Base-by-base conservation (phyloP, 768 basidiomycete species). In the Phaeotremella skinneri region DNA sequence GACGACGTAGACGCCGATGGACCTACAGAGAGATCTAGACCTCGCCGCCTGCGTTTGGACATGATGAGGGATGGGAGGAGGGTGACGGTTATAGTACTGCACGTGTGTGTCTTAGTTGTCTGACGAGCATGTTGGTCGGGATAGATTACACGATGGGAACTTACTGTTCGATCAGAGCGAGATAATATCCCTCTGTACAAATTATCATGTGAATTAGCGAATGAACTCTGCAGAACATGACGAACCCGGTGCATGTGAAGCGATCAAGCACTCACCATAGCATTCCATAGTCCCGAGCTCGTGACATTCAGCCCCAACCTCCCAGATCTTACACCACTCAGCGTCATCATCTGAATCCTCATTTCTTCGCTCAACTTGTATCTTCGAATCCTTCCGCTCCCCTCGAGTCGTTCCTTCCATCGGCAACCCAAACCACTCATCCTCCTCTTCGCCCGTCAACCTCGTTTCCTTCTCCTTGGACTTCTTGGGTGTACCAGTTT, bases 201-300 rank as follows among this genome's bases (percentile, higher is more conserved):
- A 21, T 50, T 47, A 59, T 29, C 4, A 17, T n/a, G n/a, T 21
- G 14, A 23, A 3, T 20, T 20, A 42, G 21, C 13, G 27, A 41
- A 26, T 2, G 31, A 42, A 3, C 16, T 4, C 45, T 56, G 42
- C 23, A 37, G 31, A 6, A 26, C 21, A 25, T 30, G 27, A 37
- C 41, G 16, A 23, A 16, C 4, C 14, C 16, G n/a, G n/a, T n/a
- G n/a, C n/a, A n/a, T n/a, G n/a, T n/a, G n/a, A n/a, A n/a, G n/a
- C n/a, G n/a, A n/a, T n/a, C 14, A 3, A 16, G 17, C 21, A 58
- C 65, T n/a, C 30, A 67, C 59, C 69, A 64, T 71, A 71, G 52
- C 69, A 71, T 49, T 72, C 70, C 70, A 72, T 67, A 32, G 56
- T 63, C 4, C 70, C 70, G 32, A 72, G 60, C 45, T 72, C 70